Evolutionary conservation across 2,329 filamentous ascomycete species (phyloP).

Genomic region (Alternaria sp.): DNA sequence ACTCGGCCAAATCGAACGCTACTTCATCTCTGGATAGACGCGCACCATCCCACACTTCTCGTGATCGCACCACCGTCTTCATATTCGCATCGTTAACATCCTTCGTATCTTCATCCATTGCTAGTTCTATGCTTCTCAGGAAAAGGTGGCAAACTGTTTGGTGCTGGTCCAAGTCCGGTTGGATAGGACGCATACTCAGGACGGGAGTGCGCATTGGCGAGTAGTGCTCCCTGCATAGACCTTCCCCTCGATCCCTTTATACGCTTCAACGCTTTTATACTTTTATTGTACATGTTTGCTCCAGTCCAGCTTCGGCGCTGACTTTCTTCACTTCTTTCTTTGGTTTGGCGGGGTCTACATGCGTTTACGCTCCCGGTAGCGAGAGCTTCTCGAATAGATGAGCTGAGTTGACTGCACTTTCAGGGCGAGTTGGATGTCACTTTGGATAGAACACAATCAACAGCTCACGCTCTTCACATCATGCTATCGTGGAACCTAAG

Average conservation of each 20-base stretch:
- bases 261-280: slow-evolving; percentile 13
- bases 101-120: neutral
- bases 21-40: neutral
- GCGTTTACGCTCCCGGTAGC: neutral
- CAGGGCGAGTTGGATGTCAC: neutral
- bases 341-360: slow-evolving; percentile 1
- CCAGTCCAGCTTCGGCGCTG: slow-evolving; percentile 16
- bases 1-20: neutral
- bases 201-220: neutral
- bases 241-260: slow-evolving; percentile 8
- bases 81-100: neutral
- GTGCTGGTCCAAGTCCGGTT: neutral
- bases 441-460: neutral
- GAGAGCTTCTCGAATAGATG: neutral
- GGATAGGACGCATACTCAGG: slow-evolving; percentile 1
- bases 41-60: neutral
- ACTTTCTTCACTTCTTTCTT: slow-evolving; percentile 12
- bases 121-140: neutral
- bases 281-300: slow-evolving; percentile 29
- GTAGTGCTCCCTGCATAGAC: slow-evolving; percentile 17
- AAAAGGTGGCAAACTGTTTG: neutral
- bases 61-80: neutral
- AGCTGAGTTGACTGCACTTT: neutral
- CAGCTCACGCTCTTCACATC: slow-evolving; percentile 1
- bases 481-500: neutral